A percentile compares a stretch with the other conserved stretches of the same genome.
Conservation (phyloP, 805 yeast species). For the Cyberlindnera bimundalis region DNA sequence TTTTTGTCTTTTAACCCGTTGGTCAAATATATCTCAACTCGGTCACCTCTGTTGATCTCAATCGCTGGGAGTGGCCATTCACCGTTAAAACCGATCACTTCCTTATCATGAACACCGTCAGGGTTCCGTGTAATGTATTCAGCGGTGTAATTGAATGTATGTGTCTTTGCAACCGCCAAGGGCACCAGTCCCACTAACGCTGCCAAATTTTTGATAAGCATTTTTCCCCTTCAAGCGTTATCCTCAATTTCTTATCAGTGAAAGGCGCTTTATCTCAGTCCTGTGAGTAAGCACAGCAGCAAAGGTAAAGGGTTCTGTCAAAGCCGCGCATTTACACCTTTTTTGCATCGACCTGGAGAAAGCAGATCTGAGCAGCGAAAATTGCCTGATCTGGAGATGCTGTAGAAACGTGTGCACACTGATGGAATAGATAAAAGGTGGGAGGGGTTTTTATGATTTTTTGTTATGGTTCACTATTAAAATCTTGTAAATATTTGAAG, state of each 20-base stretch:
- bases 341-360: too few relatives aligned
- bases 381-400: slow-evolving; percentile 1
- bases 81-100: slow-evolving; percentile 64
- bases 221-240: too few relatives aligned
- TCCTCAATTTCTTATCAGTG: too few relatives aligned
- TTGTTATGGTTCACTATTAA: too few relatives aligned
- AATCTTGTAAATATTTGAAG: too few relatives aligned
- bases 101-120: slow-evolving; percentile 55
- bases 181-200: slow-evolving; percentile 2
- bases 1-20: slow-evolving; percentile 51
- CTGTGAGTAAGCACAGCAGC: too few relatives aligned
- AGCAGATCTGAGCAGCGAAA: too few relatives aligned
- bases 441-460: too few relatives aligned
- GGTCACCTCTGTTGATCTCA: slow-evolving; percentile 61
- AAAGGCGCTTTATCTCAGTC: too few relatives aligned
- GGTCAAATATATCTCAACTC: slow-evolving; percentile 53
- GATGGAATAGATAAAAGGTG: background rate
- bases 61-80: slow-evolving; percentile 74
- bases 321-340: background rate
- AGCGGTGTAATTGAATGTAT: slow-evolving; percentile 53
- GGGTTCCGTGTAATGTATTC: slow-evolving; percentile 63
- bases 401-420: too few relatives aligned
- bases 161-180: slow-evolving; percentile 36
- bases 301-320: too few relatives aligned
- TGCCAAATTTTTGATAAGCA: background rate